Evolutionary conservation across 768 basidiomycete genomes (phyloP).

Genomic region (Phaeotremella fagi): DNA sequence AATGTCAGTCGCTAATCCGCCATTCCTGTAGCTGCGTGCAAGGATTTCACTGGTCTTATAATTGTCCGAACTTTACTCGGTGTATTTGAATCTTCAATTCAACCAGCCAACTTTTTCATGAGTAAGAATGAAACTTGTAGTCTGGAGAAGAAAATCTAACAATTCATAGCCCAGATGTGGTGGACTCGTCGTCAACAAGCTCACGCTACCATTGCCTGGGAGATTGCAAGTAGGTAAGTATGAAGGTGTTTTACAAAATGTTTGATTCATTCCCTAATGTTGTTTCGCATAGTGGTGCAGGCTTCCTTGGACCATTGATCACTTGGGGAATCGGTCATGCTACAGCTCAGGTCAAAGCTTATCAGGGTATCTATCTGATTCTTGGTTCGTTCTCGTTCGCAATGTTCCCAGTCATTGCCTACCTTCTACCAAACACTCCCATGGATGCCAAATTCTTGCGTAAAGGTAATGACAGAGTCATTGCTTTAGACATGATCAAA

Average conservation of each 20-base stretch:
- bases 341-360: not conserved
- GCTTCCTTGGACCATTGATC: too few species aligned
- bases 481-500: constrained; percentile 26
- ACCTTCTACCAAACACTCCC: constrained; percentile 24
- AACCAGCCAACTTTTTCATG: too few species aligned
- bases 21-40: too few species aligned
- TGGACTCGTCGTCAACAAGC: constrained; percentile 12
- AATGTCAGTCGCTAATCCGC: too few species aligned
- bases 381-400: constrained; percentile 23
- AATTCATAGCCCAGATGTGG: constrained; percentile 12
- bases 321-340: not conserved
- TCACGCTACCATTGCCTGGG: constrained; percentile 3
- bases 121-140: too few species aligned
- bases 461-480: constrained; percentile 27
- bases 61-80: too few species aligned
- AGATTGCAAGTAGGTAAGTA: constrained; percentile 6
- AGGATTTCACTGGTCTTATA: too few species aligned
- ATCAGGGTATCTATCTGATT: constrained; percentile 29
- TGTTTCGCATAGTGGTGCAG: too few species aligned
- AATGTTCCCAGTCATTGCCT: constrained; percentile 20
- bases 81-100: too few species aligned
- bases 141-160: too few species aligned
- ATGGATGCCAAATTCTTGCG: constrained; percentile 30
- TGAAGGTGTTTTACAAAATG: too few species aligned
- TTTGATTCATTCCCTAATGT: too few species aligned